Conservation (phyloP, 768 basidiomycete species). For the Leccinum longicurvipes region DNA sequence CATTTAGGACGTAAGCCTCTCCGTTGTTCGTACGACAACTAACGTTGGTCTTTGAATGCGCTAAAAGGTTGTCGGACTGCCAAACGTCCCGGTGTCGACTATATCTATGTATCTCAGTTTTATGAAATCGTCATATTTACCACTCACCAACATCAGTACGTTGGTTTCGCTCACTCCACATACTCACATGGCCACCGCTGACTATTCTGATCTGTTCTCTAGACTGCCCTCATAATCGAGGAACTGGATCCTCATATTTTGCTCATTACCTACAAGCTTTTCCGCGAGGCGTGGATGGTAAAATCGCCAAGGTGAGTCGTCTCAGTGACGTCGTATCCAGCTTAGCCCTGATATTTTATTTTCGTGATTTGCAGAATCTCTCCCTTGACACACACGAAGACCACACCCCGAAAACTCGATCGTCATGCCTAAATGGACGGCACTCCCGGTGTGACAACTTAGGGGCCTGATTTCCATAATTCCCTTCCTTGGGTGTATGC, state of each 20-base stretch:
- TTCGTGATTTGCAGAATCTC: slow-evolving; percentile 55
- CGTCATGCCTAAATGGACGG: slow-evolving; percentile 87
- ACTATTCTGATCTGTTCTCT: not conserved
- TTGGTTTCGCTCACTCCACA: slow-evolving; percentile 38
- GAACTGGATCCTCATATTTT: slow-evolving; percentile 93
- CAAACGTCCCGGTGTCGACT: slow-evolving; percentile 96
- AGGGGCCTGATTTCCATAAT: slow-evolving; percentile 88
- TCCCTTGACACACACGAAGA: slow-evolving; percentile 85
- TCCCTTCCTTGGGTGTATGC: slow-evolving; percentile 90
- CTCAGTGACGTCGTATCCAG: not conserved
- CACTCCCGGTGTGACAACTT: slow-evolving; percentile 62
- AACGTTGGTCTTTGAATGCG: slow-evolving; percentile 49
- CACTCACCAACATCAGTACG: slow-evolving; percentile 82
- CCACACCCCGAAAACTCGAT: slow-evolving; percentile 90
- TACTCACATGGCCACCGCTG: not conserved
- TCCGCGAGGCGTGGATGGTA: slow-evolving; percentile 85
- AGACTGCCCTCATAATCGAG: slow-evolving; percentile 87
- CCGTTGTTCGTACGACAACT: not conserved
- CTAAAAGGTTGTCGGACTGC: slow-evolving; percentile 96
- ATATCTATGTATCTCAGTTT: slow-evolving; percentile 98
- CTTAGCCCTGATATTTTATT: not conserved
- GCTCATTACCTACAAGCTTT: slow-evolving; percentile 86
- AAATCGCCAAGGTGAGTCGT: slow-evolving; percentile 72
- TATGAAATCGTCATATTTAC: slow-evolving; percentile 98
- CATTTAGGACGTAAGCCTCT: slow-evolving; percentile 86